A percentile compares a stretch with the other conserved stretches of the same genome.
Evolutionary conservation across 306 rosid species (phyloP).

Genomic region (Urtica urens): DNA sequence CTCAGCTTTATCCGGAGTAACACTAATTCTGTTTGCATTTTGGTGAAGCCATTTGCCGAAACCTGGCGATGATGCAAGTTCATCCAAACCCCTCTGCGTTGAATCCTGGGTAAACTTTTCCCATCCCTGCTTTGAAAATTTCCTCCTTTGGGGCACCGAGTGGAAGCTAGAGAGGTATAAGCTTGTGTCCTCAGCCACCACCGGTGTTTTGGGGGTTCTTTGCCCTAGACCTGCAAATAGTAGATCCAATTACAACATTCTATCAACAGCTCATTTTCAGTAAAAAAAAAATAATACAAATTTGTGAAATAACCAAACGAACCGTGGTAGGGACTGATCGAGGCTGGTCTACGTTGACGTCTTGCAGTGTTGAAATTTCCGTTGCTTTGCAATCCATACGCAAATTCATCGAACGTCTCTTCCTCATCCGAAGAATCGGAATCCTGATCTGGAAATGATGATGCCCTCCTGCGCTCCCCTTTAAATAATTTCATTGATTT

Average conservation of each 20-base stretch:
- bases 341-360: conserved; percentile 24
- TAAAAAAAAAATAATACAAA: too few relatives aligned
- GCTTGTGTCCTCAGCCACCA: conserved; percentile 20
- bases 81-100: conserved; percentile 67
- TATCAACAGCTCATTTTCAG: too few relatives aligned
- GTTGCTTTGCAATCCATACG: conserved; percentile 17
- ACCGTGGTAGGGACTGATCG: conserved; percentile 49
- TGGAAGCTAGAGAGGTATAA: conserved; percentile 62
- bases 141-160: conserved; percentile 51
- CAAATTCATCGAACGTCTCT: conserved; percentile 30
- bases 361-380: conserved; percentile 21
- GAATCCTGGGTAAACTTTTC: conserved; percentile 55
- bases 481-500: conserved; percentile 40
- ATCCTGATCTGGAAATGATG: conserved; percentile 25
- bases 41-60: conserved; percentile 52
- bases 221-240: conserved; percentile 26
- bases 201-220: conserved; percentile 23
- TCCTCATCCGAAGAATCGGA: conserved; percentile 35
- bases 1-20: conserved; percentile 34
- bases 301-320: conserved; percentile 17
- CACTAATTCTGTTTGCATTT: conserved; percentile 52
- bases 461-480: conserved; percentile 38
- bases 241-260: too few relatives aligned
- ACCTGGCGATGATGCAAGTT: conserved; percentile 64
- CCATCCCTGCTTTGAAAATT: conserved; percentile 67